A percentile compares a stretch with the other conserved stretches of the same genome.
phyloP scores from a whole-genome alignment of 306 rosid species.

The Gynostemma pentaphyllum region DNA sequence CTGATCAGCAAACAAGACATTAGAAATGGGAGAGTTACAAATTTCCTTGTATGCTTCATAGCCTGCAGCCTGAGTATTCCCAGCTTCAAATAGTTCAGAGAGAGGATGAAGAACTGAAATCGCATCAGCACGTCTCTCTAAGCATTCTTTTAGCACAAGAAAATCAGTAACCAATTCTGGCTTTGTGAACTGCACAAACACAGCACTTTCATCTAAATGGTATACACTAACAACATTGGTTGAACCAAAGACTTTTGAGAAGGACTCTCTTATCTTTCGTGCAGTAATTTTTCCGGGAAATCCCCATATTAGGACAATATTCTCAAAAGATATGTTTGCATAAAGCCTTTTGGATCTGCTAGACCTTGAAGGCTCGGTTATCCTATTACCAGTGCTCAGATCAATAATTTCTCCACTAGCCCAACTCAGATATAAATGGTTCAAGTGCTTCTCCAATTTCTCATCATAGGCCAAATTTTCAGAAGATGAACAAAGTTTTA shows the following conservation, averaged over 20 bases:
- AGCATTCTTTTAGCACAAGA: conserved; percentile 48
- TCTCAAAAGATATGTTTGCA: conserved; percentile 40
- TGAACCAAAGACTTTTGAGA: conserved; percentile 55
- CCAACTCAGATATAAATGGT: conserved; percentile 78
- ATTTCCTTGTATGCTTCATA: conserved; percentile 69
- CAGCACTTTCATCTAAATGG: conserved; percentile 71
- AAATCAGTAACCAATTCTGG: conserved; percentile 47
- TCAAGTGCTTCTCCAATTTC: conserved; percentile 48
- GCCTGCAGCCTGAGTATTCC: conserved; percentile 50
- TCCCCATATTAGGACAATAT: conserved; percentile 72
- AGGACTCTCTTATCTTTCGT: conserved; percentile 39
- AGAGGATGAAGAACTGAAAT: conserved; percentile 62
- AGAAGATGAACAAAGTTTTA: conserved; percentile 24
- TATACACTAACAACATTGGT: conserved; percentile 43
- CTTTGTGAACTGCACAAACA: conserved; percentile 56
- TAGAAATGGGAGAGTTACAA: conserved; percentile 50
- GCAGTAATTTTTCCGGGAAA: conserved; percentile 54
- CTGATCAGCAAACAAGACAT: conserved; percentile 60
- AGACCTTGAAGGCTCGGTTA: conserved; percentile 22
- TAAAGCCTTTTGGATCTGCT: conserved; percentile 25
- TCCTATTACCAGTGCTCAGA: conserved; percentile 45
- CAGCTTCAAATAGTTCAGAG: conserved; percentile 54
- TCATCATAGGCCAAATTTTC: conserved; percentile 43
- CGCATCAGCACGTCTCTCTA: conserved; percentile 50
- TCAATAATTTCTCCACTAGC: conserved; percentile 61